Conservation (phyloP, 2,329 filamentous ascomycete species). For the Epichloe brachyelytri region DNA sequence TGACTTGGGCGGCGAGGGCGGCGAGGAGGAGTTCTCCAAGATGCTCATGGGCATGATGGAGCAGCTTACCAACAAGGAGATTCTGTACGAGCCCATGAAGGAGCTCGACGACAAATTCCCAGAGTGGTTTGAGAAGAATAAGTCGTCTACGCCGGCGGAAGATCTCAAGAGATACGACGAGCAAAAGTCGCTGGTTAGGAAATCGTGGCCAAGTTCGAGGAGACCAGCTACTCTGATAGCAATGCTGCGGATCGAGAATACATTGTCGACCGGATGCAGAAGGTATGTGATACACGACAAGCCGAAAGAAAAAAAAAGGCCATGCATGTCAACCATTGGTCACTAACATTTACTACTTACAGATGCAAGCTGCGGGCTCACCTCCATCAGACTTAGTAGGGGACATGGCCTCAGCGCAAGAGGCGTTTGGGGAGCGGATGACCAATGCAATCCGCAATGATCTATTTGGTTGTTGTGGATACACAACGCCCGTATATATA, state of each 20-base stretch:
- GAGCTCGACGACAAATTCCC: slow-evolving; percentile 90
- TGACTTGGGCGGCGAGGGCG: slow-evolving; percentile 40
- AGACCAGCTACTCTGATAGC: slow-evolving; percentile 65
- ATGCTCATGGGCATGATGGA: slow-evolving; percentile 99
- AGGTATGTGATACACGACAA: slow-evolving; percentile 44
- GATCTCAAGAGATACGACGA: slow-evolving; percentile 71
- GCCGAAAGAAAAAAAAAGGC: background rate
- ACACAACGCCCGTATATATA: slow-evolving; percentile 14
- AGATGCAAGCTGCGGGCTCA: slow-evolving; percentile 96
- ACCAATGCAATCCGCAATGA: slow-evolving; percentile 51
- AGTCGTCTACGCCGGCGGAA: slow-evolving; percentile 47
- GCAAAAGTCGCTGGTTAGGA: slow-evolving; percentile 71
- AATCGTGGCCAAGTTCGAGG: slow-evolving; percentile 83
- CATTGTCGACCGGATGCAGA: slow-evolving; percentile 96
- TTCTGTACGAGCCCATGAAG: slow-evolving; percentile 97
- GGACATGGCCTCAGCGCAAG: slow-evolving; percentile 74
- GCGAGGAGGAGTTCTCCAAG: slow-evolving; percentile 81
- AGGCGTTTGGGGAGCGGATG: slow-evolving; percentile 50
- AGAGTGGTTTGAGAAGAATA: slow-evolving; percentile 72
- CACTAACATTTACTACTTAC: background rate
- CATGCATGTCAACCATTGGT: background rate
- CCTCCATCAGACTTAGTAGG: slow-evolving; percentile 86
- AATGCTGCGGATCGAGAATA: slow-evolving; percentile 75
- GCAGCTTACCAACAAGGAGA: slow-evolving; percentile 95
- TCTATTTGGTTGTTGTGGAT: slow-evolving; percentile 11